Evolutionary conservation across 805 yeast species (phyloP).

Genomic region (Candida qinlingensis): DNA sequence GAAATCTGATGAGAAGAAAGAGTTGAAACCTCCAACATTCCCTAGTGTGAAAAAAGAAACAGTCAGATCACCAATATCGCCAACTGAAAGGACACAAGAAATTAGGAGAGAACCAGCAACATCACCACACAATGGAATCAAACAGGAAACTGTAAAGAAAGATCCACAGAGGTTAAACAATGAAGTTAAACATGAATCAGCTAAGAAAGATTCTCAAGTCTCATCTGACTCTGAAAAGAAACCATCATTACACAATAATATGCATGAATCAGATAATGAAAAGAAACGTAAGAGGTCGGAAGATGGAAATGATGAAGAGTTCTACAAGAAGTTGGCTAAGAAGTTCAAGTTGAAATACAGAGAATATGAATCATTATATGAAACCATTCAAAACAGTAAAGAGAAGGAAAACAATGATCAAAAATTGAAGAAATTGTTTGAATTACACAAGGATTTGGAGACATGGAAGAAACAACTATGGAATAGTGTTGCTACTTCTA

Average conservation of each 20-base stretch:
- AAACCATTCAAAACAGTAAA: constrained; percentile 14
- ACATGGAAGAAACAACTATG: constrained; percentile 54
- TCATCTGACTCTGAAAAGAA: constrained; percentile 2
- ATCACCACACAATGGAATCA: too few relatives aligned
- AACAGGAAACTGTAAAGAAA: too few relatives aligned
- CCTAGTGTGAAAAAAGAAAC: background rate
- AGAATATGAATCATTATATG: constrained; percentile 45
- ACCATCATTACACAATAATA: too few relatives aligned
- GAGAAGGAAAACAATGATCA: constrained; percentile 6
- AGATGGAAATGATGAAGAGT: constrained; percentile 24
- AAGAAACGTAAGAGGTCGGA: constrained; percentile 9
- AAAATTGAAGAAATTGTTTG: constrained; percentile 35
- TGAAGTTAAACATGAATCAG: too few relatives aligned
- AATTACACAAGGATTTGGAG: constrained; percentile 45
- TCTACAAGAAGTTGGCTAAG: constrained; percentile 38
- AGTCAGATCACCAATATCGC: background rate
- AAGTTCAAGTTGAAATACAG: constrained; percentile 43
- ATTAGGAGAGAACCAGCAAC: too few relatives aligned
- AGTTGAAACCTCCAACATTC: background rate
- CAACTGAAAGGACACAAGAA: background rate
- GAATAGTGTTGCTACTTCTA: constrained; percentile 28
- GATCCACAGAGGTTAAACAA: too few relatives aligned
- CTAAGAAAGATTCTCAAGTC: constrained; percentile 7
- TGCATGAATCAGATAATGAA: background rate
- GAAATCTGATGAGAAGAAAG: background rate